Percentiles rank a stretch among this genome's conserved stretches.
Evolutionary conservation across 2,329 filamentous ascomycete species (phyloP).

Genomic region (Proliferodiscus dingleyae): DNA sequence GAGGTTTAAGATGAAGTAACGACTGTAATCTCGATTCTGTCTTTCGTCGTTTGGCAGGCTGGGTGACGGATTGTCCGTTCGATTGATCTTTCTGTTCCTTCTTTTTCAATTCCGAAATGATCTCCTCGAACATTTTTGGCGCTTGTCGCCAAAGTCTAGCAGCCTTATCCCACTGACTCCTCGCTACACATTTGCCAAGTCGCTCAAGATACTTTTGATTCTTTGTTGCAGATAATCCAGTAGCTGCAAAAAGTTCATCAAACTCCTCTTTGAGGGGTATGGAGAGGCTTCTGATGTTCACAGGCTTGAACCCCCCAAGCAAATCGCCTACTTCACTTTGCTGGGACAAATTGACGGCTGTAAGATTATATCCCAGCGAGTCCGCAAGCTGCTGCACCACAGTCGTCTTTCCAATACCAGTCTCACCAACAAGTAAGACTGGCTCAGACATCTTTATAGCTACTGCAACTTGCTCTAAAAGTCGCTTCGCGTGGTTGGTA

Average conservation of each 20-base stretch:
- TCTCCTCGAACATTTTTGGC: constrained; percentile 76
- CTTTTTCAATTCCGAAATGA: constrained; percentile 51
- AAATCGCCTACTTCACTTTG: constrained; percentile 97
- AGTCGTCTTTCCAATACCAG: constrained; percentile 96
- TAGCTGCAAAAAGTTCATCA: constrained; percentile 79
- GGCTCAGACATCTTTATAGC: constrained; percentile 83
- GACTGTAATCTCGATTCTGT: constrained; percentile 63
- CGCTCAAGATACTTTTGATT: constrained; percentile 84
- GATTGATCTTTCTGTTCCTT: constrained; percentile 38
- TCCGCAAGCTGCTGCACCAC: constrained; percentile 89
- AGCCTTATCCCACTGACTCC: constrained; percentile 81
- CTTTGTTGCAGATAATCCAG: constrained; percentile 77
- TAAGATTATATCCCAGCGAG: constrained; percentile 77
- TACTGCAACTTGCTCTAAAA: constrained; percentile 84
- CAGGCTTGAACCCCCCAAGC: constrained; percentile 91
- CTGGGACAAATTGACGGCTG: constrained; percentile 93
- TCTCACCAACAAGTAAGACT: constrained; percentile 93
- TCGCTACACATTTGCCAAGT: constrained; percentile 72
- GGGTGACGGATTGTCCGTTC: constrained; percentile 37
- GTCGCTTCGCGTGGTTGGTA: constrained; percentile 75
- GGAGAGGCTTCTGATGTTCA: constrained; percentile 82
- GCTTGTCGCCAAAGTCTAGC: constrained; percentile 86
- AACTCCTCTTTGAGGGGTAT: constrained; percentile 92
- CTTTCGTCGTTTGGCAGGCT: constrained; percentile 67
- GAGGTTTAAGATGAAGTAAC: constrained; percentile 50